These are phyloP conservation scores for Rasamsonia emersonii DNA, from an alignment of 2,329 filamentous ascomycete genomes.

Conservation along the genomic window DNA sequence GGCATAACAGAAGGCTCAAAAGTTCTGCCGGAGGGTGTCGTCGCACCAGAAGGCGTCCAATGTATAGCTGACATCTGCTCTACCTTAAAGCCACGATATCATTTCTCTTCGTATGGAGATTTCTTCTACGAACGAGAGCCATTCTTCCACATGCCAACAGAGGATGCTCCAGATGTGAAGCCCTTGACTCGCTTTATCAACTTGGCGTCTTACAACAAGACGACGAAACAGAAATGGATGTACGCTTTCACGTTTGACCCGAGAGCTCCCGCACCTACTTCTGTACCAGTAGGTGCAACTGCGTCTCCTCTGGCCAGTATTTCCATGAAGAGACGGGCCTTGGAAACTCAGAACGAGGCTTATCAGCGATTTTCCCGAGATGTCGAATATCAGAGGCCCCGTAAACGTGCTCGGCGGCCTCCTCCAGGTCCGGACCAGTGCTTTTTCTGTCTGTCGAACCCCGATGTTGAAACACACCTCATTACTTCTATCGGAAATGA, in stretches of 20 bases:
- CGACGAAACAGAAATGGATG: conserved; percentile 59
- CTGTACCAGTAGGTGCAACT: conserved; percentile 63
- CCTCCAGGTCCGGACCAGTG: conserved; percentile 64
- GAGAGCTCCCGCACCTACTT: conserved; percentile 49
- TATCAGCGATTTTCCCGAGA: conserved; percentile 32
- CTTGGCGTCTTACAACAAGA: conserved; percentile 68
- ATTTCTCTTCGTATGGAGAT: conserved; percentile 63
- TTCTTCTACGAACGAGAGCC: conserved; percentile 88
- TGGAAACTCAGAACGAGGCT: conserved; percentile 27
- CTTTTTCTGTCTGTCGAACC: conserved; percentile 92
- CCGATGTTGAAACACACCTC: conserved; percentile 74
- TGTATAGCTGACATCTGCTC: conserved; percentile 71
- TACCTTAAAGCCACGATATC: conserved; percentile 80
- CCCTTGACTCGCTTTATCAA: conserved; percentile 83
- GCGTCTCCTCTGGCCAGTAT: conserved; percentile 53
- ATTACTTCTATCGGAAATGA: conserved; percentile 83
- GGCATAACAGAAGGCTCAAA: conserved; percentile 62
- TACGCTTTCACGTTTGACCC: conserved; percentile 60
- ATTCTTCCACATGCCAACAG: conserved; percentile 61
- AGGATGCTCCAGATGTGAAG: conserved; percentile 46
- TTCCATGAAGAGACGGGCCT: conserved; percentile 50
- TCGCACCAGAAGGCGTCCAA: conserved; percentile 48
- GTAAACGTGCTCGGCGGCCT: conserved; percentile 39
- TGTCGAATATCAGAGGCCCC: conserved; percentile 27
- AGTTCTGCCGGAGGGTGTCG: conserved; percentile 48